Conservation (phyloP, 164 flowering plant genomes). For the Stephania japonica region DNA sequence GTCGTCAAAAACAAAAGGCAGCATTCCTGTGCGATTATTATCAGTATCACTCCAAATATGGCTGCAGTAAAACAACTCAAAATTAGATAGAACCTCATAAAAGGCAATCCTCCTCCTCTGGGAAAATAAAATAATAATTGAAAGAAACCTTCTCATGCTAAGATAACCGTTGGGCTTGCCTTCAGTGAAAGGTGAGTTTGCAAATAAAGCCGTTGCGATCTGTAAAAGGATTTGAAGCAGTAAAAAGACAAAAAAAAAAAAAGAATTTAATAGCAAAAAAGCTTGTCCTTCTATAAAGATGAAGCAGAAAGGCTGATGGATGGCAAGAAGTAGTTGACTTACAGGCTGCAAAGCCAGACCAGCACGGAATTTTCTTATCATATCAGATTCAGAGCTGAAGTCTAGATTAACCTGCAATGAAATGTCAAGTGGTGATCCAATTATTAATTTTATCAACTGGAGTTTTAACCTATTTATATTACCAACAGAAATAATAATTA, state of each 20-base stretch:
- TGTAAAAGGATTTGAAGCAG: constrained; percentile 29
- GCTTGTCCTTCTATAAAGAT: too few relatives aligned
- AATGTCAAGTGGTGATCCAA: neutral
- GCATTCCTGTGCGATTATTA: constrained; percentile 92
- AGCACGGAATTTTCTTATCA: constrained; percentile 95
- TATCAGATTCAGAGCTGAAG: constrained; percentile 90
- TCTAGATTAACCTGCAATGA: constrained; percentile 82
- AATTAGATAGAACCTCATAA: constrained; percentile 5
- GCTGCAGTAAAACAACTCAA: constrained; percentile 34
- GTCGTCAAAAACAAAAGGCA: constrained; percentile 95
- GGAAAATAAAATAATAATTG: neutral
- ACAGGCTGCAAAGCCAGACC: constrained; percentile 98
- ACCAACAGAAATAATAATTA: neutral
- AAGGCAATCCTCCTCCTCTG: neutral
- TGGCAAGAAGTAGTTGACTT: constrained; percentile 22
- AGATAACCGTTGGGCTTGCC: constrained; percentile 96
- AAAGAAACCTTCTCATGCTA: constrained; percentile 88
- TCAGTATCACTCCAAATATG: constrained; percentile 96
- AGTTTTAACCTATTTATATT: neutral
- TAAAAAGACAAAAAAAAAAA: constrained; percentile 22
- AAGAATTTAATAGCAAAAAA: neutral
- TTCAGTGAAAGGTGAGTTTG: constrained; percentile 98
- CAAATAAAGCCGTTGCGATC: constrained; percentile 97
- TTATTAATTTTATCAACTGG: neutral
- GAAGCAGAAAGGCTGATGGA: constrained; percentile 6